Evolutionary conservation across 768 basidiomycete genomes (phyloP), one percentile per base, ranked within the genome.

Genomic region (Auriscalpium vulgare): DNA sequence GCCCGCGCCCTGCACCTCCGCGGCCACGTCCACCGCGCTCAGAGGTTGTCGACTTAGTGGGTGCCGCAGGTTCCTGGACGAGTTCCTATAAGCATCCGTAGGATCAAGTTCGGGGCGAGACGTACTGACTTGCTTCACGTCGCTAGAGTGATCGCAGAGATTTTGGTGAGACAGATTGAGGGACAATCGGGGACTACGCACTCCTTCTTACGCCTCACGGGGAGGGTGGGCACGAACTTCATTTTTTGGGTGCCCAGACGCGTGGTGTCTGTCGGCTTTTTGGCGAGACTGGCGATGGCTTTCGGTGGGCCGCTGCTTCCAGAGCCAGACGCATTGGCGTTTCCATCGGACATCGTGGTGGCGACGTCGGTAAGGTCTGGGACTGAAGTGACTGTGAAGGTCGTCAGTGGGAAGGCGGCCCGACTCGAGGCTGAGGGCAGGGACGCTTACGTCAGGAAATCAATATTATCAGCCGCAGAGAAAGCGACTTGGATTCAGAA

Each of bases 141-240:
- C 86, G 58, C 85, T 87, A 60, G 44, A 43, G 29, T 7, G 34
- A 14, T 29, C 29, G 10, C 56, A 44, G 54, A 56, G 55, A 62
- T 62, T 57, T 53, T 49, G 19, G 58, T 63, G 51, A 64, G 53
- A 56, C 43, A 34, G 35, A 21, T 17, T n/a, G 29, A 29, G 43
- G 46, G 45, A 66, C 68, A 65, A 29, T 29, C 29, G 29, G 60
- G 43, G 47, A 50, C 2, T 29, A 78, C 83, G 75, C 71, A 88
- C 84, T 87, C 86, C 74, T 88, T 90, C 74, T 85, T 87, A 61
- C 88, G 79, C 61, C 87, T 74, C n/a, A 78, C 68, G 13, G 88
- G 87, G 52, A 91, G 75, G 7, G 84, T 87, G 0, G 89, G 89
- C 8, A 85, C 81, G 62, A 91, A 91, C 67, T 87, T 90, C 69